Base-by-base conservation (phyloP, 768 basidiomycete species). In the Heimioporus sp. region DNA sequence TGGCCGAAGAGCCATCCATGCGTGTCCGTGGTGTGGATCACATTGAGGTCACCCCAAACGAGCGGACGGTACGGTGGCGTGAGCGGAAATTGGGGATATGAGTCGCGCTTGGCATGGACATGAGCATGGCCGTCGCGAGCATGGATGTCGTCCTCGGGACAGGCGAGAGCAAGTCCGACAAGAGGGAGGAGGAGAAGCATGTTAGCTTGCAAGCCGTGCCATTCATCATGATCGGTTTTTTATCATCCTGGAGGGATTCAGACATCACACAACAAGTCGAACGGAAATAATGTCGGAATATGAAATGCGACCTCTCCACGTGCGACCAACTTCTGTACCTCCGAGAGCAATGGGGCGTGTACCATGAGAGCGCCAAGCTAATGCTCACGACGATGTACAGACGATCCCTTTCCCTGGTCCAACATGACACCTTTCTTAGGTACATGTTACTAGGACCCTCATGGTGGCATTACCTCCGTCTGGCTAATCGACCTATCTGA, bases 31-130 rank as follows among this genome's bases (percentile, higher is more conserved):
- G 91, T 94, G 60, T 86, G 83, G 42, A 94, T 77, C 60, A 94
- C 80, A 64, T 95, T 95, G 64, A 95, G 77, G 61, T 94, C 90
- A n/a, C 86, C 83, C 93, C 92, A 94, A 46, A 81, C 80, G 13
- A 96, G 76, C 20, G 81, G 79, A 17, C 84, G 74, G 49, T 79
- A 78, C 5, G 92, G 92, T 16, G 75, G 75, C 1, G 81, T 71
- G 31, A 85, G 66, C 13, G 71, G 70, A 13, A 69, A 56, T 42
- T 74, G 67, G 0, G 79, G 76, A 46, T 70, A 66, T 46, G n/a
- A n/a, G n/a, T 73, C 71, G 48, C 77, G 73, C 51, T 66, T 72
- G 43, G 45, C 41, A 43, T 67, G 69, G 13, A 46, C 39, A 46
- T 75, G 72, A 17, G 49, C 64, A 55, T 75, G 72, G 15, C 56